These are phyloP conservation scores for Tuber umbilicatum DNA, from an alignment of 495 filamentous ascomycete species.

Conservation along the genomic window DNA sequence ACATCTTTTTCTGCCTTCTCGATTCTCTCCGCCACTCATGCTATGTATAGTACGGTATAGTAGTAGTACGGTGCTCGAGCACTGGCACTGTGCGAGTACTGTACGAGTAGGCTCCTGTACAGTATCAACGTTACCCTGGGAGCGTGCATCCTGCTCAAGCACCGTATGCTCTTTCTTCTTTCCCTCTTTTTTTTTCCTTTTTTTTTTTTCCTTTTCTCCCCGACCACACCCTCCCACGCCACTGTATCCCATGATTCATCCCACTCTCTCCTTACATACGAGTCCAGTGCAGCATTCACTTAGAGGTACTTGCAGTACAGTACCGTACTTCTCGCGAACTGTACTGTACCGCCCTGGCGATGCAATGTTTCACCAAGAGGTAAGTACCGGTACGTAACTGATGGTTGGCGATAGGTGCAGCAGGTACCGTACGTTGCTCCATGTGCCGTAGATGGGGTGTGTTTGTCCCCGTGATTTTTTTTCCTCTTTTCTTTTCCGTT, in stretches of 20 bases:
- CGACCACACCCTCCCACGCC: neutral
- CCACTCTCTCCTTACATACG: neutral
- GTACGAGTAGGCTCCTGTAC: neutral
- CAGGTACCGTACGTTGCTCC: neutral
- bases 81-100: too few species aligned
- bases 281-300: too few species aligned
- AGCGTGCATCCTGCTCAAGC: neutral
- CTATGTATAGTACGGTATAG: too few species aligned
- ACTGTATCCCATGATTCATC: neutral
- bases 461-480: neutral
- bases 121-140: neutral
- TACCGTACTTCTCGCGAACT: neutral
- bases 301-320: too few species aligned
- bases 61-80: too few species aligned
- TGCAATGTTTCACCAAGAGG: constrained; percentile 2
- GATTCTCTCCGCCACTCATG: too few species aligned
- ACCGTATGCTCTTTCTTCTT: too few species aligned
- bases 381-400: neutral
- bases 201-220: neutral
- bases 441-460: neutral
- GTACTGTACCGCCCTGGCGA: neutral
- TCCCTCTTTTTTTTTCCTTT: too few species aligned
- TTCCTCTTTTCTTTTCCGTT: neutral
- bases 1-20: too few species aligned
- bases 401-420: neutral